Percentiles rank a stretch among this genome's conserved stretches.
These are phyloP conservation scores for Secale cereale DNA, from an alignment of 176 grass and related monocot genomes.

Conservation along the genomic window DNA sequence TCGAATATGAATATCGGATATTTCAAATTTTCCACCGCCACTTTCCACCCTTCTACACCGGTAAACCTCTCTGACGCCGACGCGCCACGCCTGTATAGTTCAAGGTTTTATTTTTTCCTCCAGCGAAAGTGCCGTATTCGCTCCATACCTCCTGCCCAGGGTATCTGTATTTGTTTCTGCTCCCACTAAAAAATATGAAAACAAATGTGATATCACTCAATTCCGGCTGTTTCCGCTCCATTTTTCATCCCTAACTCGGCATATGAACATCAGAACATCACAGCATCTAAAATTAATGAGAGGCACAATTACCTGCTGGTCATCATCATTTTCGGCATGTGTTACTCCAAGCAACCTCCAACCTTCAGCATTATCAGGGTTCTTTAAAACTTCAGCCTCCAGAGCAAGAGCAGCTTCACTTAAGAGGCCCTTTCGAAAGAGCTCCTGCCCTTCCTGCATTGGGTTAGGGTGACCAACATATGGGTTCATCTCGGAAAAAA, in stretches of 20 bases:
- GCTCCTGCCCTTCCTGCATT: conserved; percentile 93
- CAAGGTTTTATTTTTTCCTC: too few relatives aligned
- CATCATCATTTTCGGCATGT: conserved; percentile 99
- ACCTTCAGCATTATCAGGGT: conserved; percentile 93
- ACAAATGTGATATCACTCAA: not conserved
- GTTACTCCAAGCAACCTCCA: conserved; percentile 96
- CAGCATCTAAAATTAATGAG: not conserved
- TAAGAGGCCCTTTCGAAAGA: conserved; percentile 93
- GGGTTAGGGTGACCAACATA: conserved; percentile 99
- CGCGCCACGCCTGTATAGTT: too few relatives aligned
- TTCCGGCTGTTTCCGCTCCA: not conserved
- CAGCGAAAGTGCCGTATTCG: too few relatives aligned
- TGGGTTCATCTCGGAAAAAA: conserved; percentile 88
- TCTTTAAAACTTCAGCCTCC: conserved; percentile 97
- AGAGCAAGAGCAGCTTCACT: conserved; percentile 99
- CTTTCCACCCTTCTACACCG: too few relatives aligned
- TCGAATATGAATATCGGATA: too few relatives aligned
- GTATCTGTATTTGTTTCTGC: not conserved
- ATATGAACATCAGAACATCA: conserved; percentile 6
- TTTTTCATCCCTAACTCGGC: not conserved
- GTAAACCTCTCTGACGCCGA: too few relatives aligned
- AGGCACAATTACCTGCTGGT: conserved; percentile 73
- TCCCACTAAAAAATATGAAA: not conserved
- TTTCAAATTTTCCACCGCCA: too few relatives aligned
- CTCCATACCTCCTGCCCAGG: too few relatives aligned